These are phyloP conservation scores for Ophiostoma triangulosporum DNA, from an alignment of 2,329 filamentous ascomycete species.

Conservation along the genomic window DNA sequence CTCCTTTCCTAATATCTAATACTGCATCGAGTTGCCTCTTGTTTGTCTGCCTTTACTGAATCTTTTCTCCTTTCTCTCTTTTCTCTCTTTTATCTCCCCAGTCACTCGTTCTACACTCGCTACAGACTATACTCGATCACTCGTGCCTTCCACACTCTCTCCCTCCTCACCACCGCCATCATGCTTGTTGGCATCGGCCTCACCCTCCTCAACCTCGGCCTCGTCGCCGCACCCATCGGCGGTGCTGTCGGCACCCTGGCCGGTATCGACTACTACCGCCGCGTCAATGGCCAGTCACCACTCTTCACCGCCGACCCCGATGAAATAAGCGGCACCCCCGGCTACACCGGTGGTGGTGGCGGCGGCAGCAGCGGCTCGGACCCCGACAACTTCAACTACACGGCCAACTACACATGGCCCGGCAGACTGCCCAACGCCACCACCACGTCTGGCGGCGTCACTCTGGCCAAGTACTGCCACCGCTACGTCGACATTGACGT, in stretches of 20 bases:
- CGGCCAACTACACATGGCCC: conserved; percentile 10
- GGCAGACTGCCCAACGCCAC: conserved; percentile 13
- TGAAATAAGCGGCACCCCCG: conserved; percentile 11
- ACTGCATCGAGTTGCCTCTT: background rate
- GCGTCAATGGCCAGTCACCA: conserved; percentile 28
- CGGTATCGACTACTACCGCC: conserved; percentile 31
- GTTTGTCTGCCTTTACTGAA: background rate
- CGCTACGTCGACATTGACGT: conserved; percentile 8
- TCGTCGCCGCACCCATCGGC: conserved; percentile 27
- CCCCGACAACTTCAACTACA: conserved; percentile 16
- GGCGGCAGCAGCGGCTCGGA: conserved; percentile 14
- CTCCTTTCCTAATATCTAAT: background rate
- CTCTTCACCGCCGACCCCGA: conserved; percentile 25
- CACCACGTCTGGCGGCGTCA: conserved; percentile 5
- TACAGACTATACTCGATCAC: background rate
- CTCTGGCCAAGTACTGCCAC: conserved; percentile 12
- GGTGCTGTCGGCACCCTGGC: conserved; percentile 29
- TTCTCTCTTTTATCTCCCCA: background rate
- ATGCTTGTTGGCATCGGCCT: conserved; percentile 25
- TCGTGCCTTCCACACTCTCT: background rate
- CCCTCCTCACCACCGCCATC: conserved; percentile 2
- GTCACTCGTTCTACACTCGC: background rate
- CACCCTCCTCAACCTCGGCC: conserved; percentile 35
- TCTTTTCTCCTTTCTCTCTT: background rate
- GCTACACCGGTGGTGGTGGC: background rate